Conservation (phyloP, 495 filamentous ascomycete genomes). For the Viridothelium virens region DNA sequence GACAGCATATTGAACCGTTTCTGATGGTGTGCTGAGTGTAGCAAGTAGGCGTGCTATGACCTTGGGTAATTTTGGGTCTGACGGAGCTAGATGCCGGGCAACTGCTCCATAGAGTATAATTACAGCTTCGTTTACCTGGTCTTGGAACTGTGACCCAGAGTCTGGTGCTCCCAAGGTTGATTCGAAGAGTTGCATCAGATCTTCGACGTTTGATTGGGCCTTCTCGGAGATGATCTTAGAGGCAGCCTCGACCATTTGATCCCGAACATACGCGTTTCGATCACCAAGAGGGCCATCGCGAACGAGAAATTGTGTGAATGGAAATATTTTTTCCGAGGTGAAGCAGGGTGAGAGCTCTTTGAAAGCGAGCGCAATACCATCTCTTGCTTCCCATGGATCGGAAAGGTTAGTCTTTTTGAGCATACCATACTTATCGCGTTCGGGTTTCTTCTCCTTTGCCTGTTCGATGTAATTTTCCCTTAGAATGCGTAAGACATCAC, state of each 20-base stretch:
- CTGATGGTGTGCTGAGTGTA: constrained; percentile 89
- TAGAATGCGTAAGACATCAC: constrained; percentile 52
- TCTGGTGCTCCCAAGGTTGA: constrained; percentile 71
- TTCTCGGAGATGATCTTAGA: constrained; percentile 70
- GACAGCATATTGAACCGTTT: constrained; percentile 92
- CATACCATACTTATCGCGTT: constrained; percentile 90
- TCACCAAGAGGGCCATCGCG: constrained; percentile 77
- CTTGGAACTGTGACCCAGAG: constrained; percentile 65
- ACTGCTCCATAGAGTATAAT: constrained; percentile 94
- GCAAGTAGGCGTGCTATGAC: constrained; percentile 76
- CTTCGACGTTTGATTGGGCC: constrained; percentile 72
- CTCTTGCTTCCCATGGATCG: constrained; percentile 84
- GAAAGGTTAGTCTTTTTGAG: constrained; percentile 70
- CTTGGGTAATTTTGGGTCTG: constrained; percentile 73
- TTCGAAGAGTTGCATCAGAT: constrained; percentile 87
- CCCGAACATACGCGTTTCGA: constrained; percentile 62
- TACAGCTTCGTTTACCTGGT: constrained; percentile 90
- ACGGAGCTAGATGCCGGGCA: constrained; percentile 73
- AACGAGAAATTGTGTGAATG: constrained; percentile 77
- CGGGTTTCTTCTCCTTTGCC: constrained; percentile 69
- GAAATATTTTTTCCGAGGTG: constrained; percentile 57
- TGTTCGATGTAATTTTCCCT: constrained; percentile 63
- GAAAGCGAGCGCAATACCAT: constrained; percentile 81
- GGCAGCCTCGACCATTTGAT: constrained; percentile 90
- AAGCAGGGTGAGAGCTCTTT: constrained; percentile 66